Evolutionary conservation across 2,329 filamentous ascomycete genomes (phyloP).

Genomic region (Cladophialophora immunda): DNA sequence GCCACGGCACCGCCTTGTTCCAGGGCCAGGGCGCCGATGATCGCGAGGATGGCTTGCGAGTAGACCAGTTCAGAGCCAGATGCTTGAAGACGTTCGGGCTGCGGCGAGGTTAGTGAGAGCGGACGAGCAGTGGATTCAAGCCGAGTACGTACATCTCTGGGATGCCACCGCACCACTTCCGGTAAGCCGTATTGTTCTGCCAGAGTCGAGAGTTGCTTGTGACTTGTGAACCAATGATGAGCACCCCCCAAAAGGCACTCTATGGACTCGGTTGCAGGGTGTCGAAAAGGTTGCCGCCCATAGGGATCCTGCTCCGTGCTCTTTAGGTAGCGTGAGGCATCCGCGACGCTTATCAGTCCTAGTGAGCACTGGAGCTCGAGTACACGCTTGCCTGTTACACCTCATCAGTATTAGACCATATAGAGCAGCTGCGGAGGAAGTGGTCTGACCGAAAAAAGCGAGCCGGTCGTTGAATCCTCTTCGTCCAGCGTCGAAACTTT

Average conservation of each 20-base stretch:
- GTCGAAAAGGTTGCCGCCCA: constrained; percentile 71
- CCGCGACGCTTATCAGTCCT: constrained; percentile 59
- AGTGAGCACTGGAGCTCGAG: constrained; percentile 72
- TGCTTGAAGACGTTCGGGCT: constrained; percentile 68
- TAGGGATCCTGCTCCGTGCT: constrained; percentile 56
- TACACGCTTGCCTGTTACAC: constrained; percentile 65
- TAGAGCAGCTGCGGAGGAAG: neutral
- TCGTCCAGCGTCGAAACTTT: constrained; percentile 95
- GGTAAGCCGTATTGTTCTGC: constrained; percentile 75
- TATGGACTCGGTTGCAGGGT: constrained; percentile 75
- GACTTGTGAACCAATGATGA: constrained; percentile 69
- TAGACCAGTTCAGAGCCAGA: constrained; percentile 81
- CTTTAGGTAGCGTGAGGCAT: constrained; percentile 48
- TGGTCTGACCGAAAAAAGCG: constrained; percentile 77
- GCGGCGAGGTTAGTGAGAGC: constrained; percentile 14
- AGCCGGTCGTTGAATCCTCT: constrained; percentile 94
- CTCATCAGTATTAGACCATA: constrained; percentile 7
- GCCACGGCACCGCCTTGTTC: constrained; percentile 84
- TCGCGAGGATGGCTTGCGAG: constrained; percentile 79
- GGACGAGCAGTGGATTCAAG: neutral
- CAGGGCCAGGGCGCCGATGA: constrained; percentile 88
- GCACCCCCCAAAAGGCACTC: constrained; percentile 72
- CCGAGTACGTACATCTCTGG: constrained; percentile 71
- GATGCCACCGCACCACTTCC: constrained; percentile 86
- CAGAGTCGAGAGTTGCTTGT: constrained; percentile 71